Base-by-base conservation (phyloP, 2,329 filamentous ascomycete species). In the Endothia cerciana region DNA sequence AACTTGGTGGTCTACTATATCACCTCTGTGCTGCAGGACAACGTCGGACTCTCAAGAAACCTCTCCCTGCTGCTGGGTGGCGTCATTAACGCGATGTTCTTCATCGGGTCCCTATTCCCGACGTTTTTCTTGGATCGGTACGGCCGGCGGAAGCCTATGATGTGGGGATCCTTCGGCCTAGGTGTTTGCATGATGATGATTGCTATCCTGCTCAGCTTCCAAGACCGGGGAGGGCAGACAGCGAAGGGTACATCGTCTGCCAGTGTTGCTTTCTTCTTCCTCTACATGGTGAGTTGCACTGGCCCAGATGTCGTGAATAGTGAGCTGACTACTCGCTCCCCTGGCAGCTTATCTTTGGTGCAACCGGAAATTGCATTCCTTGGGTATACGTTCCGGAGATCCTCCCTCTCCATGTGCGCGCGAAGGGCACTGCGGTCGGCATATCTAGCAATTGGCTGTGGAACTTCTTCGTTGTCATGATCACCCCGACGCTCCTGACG, bases 401-500 rank as follows among this genome's bases (percentile, higher is more conserved):
- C 40, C 72, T 76, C 4, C 74, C 76, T 0, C 71, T 79, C 0
- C 70, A 73, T 6, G 74, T 73, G 19, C 65, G 77, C 25, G 74
- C 75, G 0, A 73, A 74, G 22, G 77, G 75, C 1, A 73, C 75
- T 0, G 73, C 74, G 25, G 66, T 78, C 4, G 75, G 73, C 3
- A 74, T 75, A 45, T 72, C 71, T 13, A 74, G 75, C 0, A 79
- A 79, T 64, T 79, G 77, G 77, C 68, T 76, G 0, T 76, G 71
- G 71, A 77, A 77, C 64, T 78, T 78, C 43, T 66, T 72, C 19
- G 68, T 81, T 53, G 67, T 84, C 3, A 83, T 84, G 81, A 81
- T 86, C 22, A 85, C 83, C 0, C 82, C 83, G 0, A 78, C 80
- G 1, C 74, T 83, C 2, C 79, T 85, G 65, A 77, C 78, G 58